Evolutionary conservation across 768 basidiomycete genomes (phyloP).

Genomic region (Russula virescens): DNA sequence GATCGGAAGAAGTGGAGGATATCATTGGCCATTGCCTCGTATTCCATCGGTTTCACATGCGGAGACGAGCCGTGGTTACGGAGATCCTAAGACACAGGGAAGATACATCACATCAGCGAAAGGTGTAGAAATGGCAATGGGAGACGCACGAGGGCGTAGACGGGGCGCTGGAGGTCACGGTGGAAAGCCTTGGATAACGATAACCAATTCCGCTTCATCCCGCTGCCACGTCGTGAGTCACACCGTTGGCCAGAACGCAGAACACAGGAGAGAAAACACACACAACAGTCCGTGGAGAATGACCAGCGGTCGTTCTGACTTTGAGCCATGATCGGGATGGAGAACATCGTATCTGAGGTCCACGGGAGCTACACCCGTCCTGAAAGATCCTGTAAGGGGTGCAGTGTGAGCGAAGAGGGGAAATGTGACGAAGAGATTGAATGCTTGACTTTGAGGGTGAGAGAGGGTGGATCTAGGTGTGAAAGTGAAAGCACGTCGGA

Average conservation of each 20-base stretch:
- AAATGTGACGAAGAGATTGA: background rate
- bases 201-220: constrained; percentile 86
- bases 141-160: constrained; percentile 62
- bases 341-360: constrained; percentile 32
- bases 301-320: constrained; percentile 40
- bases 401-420: background rate
- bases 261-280: constrained; percentile 24
- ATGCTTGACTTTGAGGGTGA: background rate
- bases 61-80: constrained; percentile 88
- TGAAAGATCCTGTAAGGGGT: constrained; percentile 11
- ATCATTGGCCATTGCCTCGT: constrained; percentile 74
- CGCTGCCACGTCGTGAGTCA: constrained; percentile 38
- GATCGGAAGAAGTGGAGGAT: constrained; percentile 59
- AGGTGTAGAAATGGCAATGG: background rate
- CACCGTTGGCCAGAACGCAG: background rate
- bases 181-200: constrained; percentile 73
- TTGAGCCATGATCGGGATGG: constrained; percentile 17
- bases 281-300: constrained; percentile 65
- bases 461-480: background rate
- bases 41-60: constrained; percentile 66
- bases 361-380: constrained; percentile 24
- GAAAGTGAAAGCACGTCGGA: background rate
- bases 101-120: background rate
- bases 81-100: constrained; percentile 50
- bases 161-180: constrained; percentile 54